Evolutionary conservation across 805 yeast genomes (phyloP), one percentile per base, ranked within the genome.

Genomic region (Lachancea waltii): DNA sequence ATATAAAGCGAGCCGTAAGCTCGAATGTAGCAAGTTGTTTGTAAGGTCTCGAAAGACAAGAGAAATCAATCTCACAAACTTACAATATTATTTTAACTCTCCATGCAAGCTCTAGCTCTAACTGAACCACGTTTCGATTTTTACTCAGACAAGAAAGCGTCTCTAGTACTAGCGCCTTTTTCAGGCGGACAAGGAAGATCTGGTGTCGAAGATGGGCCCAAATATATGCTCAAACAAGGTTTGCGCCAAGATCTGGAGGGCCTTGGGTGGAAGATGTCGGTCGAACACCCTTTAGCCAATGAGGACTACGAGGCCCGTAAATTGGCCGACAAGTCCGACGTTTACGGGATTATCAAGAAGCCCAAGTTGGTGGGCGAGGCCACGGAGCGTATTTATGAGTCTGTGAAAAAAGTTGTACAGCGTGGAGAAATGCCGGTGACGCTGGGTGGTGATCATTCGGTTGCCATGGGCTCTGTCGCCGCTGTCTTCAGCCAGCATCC

Each of bases 141-240:
- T 55, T 73, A 72, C 53, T 69, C 40, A 15, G 42, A 44, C 13
- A 44, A 44, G 16, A 67, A 73, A 36, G 74, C 79, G 25, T 73
- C 86, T n/a, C 67, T 90, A 38, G 75, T 92, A 43, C 69, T 80
- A 14, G 97, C 96, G 0, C 97, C 97, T 36, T 92, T 90, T 63
- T 77, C 87, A 25, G 97, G 97, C 17, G 98, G 98, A 44, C 98
- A 90, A 62, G 89, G 86, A 28, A 85, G 85, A 56, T 73, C 79
- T 17, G 98, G 98, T 46, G 97, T 90, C 27, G 98, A 90, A 56
- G 72, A 77, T 35, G 98, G 97, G 24, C 97, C 98, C n/a, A 73
- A 78, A 43, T 81, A 76, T 60, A 67, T 90, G 47, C 60, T 87
- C 33, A 72, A 81, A 44, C 73, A 76, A 38, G 96, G 96, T 3